Evolutionary conservation across 495 filamentous ascomycete species (phyloP).

Genomic region (Penicillium diatomitis): DNA sequence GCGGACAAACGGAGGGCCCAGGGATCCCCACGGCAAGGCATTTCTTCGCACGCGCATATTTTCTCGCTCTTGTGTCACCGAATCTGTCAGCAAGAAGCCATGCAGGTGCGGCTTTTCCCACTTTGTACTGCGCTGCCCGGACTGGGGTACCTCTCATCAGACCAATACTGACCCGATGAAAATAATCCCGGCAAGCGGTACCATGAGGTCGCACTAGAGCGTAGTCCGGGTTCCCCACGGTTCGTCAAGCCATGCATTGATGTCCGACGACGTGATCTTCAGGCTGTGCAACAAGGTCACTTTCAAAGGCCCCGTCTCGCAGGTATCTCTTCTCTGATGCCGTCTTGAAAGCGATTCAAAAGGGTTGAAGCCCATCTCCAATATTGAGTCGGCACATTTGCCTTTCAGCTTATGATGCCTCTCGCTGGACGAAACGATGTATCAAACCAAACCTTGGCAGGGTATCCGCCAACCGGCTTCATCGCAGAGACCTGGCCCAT

Average conservation of each 20-base stretch:
- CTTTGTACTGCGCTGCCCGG: neutral
- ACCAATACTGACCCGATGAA: too few relatives aligned
- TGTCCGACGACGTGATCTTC: constrained; percentile 28
- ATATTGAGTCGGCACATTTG: too few relatives aligned
- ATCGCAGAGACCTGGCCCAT: too few relatives aligned
- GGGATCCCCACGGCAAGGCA: constrained; percentile 6
- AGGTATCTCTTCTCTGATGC: neutral
- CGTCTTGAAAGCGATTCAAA: too few relatives aligned
- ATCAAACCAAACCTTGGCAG: too few relatives aligned
- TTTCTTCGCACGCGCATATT: constrained; percentile 1
- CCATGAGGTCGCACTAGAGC: constrained; percentile 1
- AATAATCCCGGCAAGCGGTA: too few relatives aligned
- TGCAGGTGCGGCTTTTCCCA: constrained; percentile 5
- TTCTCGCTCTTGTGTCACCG: neutral
- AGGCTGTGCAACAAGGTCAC: constrained; percentile 15
- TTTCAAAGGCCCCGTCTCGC: constrained; percentile 9
- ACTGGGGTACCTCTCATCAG: too few relatives aligned
- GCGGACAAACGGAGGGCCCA: constrained; percentile 8
- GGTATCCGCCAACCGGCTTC: too few relatives aligned
- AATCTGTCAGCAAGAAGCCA: neutral
- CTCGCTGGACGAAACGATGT: too few relatives aligned
- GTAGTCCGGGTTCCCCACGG: constrained; percentile 12
- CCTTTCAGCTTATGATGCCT: too few relatives aligned
- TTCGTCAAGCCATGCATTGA: constrained; percentile 26
- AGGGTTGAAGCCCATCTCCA: too few relatives aligned